Evolutionary conservation across 805 yeast species (phyloP).

Genomic region (Wickerhamia fluorescens): DNA sequence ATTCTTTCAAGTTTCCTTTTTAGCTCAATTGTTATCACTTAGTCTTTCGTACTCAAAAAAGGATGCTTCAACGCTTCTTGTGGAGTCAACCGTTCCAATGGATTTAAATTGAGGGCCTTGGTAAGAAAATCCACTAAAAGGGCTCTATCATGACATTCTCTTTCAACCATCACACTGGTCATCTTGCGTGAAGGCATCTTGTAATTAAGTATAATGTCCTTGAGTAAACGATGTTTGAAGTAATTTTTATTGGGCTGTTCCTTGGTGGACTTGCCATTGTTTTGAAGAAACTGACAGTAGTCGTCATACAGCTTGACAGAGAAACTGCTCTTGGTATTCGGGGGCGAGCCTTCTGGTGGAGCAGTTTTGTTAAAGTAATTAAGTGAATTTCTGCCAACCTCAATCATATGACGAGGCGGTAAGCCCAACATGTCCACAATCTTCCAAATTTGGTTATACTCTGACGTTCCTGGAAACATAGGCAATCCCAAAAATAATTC

Average conservation of each 20-base stretch:
- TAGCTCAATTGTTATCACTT: too few relatives aligned
- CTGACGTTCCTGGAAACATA: conserved; percentile 89
- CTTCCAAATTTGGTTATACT: conserved; percentile 80
- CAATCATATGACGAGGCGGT: conserved; percentile 96
- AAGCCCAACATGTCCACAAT: conserved; percentile 74
- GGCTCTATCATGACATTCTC: conserved; percentile 66
- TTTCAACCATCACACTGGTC: conserved; percentile 48
- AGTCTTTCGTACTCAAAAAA: too few relatives aligned
- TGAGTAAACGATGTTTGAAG: conserved; percentile 55
- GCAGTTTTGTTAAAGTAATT: conserved; percentile 52
- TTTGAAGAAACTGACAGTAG: conserved; percentile 22
- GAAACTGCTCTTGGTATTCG: conserved; percentile 23
- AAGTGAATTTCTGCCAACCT: conserved; percentile 80
- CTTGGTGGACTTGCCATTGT: conserved; percentile 21
- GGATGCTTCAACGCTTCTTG: conserved; percentile 93
- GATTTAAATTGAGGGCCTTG: conserved; percentile 78
- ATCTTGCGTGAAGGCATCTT: conserved; percentile 56
- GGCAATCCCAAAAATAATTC: conserved; percentile 91
- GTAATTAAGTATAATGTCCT: conserved; percentile 73
- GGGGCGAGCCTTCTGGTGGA: conserved; percentile 4
- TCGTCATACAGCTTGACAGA: conserved; percentile 29
- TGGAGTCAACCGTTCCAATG: conserved; percentile 94
- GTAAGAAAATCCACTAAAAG: conserved; percentile 69
- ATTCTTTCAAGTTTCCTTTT: too few relatives aligned
- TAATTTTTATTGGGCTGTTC: conserved; percentile 86